Base-by-base conservation (phyloP, 2,329 filamentous ascomycete species). In the Fusarium nisikadoi region DNA sequence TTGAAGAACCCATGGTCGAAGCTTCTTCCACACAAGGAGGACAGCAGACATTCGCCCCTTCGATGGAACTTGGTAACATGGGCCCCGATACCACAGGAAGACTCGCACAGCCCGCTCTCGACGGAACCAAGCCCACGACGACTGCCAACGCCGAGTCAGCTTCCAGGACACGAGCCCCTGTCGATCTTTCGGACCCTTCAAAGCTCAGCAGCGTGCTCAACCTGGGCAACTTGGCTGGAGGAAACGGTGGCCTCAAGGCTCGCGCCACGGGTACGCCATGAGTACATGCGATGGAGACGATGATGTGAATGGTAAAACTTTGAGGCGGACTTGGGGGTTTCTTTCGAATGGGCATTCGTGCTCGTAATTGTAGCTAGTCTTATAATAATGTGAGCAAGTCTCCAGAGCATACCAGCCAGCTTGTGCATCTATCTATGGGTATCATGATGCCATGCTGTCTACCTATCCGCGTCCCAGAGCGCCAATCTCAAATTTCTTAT, bases 131-230 rank as follows among this genome's bases (percentile, higher is more conserved):
- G n/a, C 46, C 67, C 20, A 71, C 65, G 8, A 65, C 68, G 5
- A 70, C 68, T 8, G 70, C 76, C 23, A 71, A 76, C 12, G 65
- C 60, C 5, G 60, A 68, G 38, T 67, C 67, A 19, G 77, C 75
- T 6, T 65, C 76, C 13, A 68, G 47, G 10, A 55, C 61, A 7
- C 50, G 65, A 20, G 38, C 29, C 31, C 68, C 76, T 2, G 81
- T 85, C 62, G 79, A 85, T 66, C 65, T 85, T 13, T 82, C 79
- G 36, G 83, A 82, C 13, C 62, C 62, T 19, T 66, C 86, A 64
- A 80, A 77, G 11, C 77, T 87, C 52, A 83, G 79, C 72, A 86
- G 82, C 62, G 76, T 80, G 49, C 76, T 87, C 45, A 79, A 84
- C 54, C 77, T 87, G 16, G 86, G 85, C 35, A 86, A 83, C 61